phyloP scores from a whole-genome alignment of 768 basidiomycete genomes.

The Tylopilus balloui region DNA sequence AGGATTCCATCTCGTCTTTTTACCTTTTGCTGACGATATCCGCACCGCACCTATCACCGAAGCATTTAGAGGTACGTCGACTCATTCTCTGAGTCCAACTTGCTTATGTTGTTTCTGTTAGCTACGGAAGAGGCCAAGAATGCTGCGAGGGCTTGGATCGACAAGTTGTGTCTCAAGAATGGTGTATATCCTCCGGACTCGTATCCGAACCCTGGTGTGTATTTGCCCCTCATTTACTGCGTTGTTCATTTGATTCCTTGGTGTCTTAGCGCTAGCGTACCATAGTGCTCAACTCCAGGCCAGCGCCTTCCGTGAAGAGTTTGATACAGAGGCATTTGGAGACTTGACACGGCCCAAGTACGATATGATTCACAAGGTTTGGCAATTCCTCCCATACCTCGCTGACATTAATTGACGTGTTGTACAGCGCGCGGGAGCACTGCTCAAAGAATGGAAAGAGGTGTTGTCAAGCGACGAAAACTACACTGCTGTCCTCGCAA shows the following conservation, averaged over 20 bases:
- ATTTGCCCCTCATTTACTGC: not conserved
- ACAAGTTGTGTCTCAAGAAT: conserved; percentile 72
- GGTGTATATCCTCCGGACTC: conserved; percentile 85
- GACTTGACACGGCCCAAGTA: conserved; percentile 79
- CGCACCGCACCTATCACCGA: conserved; percentile 69
- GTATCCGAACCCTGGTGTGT: conserved; percentile 85
- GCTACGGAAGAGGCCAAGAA: conserved; percentile 67
- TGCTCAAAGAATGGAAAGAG: conserved; percentile 69
- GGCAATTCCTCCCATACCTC: not conserved
- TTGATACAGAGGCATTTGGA: conserved; percentile 69
- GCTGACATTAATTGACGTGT: not conserved
- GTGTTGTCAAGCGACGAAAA: conserved; percentile 59
- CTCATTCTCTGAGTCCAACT: not conserved
- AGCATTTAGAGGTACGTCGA: conserved; percentile 52
- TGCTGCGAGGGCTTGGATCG: conserved; percentile 67
- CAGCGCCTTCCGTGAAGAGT: conserved; percentile 88
- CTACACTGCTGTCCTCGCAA: conserved; percentile 46
- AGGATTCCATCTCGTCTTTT: conserved; percentile 86
- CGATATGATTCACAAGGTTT: conserved; percentile 75
- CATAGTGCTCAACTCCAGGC: conserved; percentile 91
- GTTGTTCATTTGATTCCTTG: not conserved
- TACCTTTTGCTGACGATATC: conserved; percentile 96
- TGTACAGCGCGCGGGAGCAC: conserved; percentile 57
- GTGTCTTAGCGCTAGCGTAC: conserved; percentile 53
- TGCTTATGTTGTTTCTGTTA: conserved; percentile 27